phyloP scores from a whole-genome alignment of 2,329 filamentous ascomycete species.

The Westerdykella sp. region DNA sequence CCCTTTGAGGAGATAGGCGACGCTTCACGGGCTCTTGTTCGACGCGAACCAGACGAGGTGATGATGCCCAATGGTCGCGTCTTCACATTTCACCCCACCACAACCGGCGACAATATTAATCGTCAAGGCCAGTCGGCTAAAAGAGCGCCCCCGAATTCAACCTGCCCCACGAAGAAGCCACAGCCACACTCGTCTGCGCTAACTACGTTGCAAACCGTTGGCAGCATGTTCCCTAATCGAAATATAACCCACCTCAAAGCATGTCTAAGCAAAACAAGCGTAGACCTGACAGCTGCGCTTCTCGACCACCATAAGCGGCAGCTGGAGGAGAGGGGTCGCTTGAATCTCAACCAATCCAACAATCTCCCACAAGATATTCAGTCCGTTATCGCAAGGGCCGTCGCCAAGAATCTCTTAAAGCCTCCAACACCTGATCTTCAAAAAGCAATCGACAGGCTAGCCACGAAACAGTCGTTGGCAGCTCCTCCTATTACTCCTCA shows the following conservation, averaged over 20 bases:
- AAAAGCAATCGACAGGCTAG: no score
- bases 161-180: no score
- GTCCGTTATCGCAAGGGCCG: conserved; percentile 4
- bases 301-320: conserved; percentile 14
- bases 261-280: no score
- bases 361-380: conserved; percentile 5
- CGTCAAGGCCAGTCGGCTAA: no score
- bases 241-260: no score
- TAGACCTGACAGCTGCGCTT: conserved; percentile 1
- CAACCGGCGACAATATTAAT: not conserved
- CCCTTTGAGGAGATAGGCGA: conserved; percentile 18
- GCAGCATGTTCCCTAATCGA: no score
- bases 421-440: no score
- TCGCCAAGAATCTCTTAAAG: conserved; percentile 4
- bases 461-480: no score
- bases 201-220: no score
- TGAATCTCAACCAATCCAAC: conserved; percentile 1
- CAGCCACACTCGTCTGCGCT: no score
- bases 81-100: conserved; percentile 1
- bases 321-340: conserved; percentile 5
- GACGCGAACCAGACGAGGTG: not conserved
- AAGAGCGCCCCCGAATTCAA: no score
- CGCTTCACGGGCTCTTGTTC: conserved; percentile 7
- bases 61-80: conserved; percentile 7
- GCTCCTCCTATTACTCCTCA: no score